These are phyloP conservation scores for Zizania latifolia DNA, from an alignment of 176 grass and related monocot species.

Conservation along the genomic window DNA sequence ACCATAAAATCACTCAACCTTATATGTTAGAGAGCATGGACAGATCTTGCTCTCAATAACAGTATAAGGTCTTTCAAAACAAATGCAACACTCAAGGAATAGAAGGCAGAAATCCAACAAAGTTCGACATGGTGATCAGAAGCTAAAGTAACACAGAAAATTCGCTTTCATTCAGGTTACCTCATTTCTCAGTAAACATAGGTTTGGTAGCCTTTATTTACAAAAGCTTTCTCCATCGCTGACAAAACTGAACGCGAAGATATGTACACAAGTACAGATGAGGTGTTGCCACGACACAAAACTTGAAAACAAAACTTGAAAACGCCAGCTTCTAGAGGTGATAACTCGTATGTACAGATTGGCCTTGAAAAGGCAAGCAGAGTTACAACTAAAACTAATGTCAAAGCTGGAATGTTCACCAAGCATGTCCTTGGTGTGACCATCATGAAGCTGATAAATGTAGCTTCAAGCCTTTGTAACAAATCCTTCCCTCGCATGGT, in stretches of 20 bases:
- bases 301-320: conserved; percentile 1
- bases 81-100: background rate
- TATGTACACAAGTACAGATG: conserved; percentile 19
- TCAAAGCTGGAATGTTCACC: background rate
- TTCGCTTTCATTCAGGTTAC: conserved; percentile 1
- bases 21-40: background rate
- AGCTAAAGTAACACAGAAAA: background rate
- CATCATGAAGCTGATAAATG: conserved; percentile 38
- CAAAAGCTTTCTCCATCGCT: conserved; percentile 19
- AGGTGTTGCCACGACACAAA: background rate
- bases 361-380: conserved; percentile 20
- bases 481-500: background rate
- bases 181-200: conserved; percentile 28
- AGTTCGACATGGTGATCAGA: background rate
- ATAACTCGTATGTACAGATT: conserved; percentile 34
- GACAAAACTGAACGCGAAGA: conserved; percentile 1
- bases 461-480: conserved; percentile 34
- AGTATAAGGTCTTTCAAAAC: background rate
- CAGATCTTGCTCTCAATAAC: background rate
- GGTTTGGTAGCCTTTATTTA: conserved; percentile 10
- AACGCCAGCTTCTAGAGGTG: background rate
- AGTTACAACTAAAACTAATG: conserved; percentile 13
- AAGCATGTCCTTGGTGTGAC: background rate
- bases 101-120: background rate
- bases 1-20: no score